Conservation (phyloP, 2,329 filamentous ascomycete species). For the Chrysoporthe cubensis region DNA sequence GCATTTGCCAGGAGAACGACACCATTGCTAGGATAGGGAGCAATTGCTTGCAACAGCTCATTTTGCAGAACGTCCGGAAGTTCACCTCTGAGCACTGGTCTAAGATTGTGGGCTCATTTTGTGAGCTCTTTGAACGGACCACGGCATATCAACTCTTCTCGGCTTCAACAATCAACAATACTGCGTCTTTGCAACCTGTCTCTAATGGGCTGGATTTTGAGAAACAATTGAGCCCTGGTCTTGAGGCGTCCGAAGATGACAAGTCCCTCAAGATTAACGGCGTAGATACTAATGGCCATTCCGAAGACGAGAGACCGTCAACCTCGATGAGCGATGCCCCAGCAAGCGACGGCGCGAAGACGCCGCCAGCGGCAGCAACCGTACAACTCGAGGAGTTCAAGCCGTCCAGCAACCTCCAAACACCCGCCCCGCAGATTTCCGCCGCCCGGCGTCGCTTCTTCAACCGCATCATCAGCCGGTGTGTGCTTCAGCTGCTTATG, state of each 20-base stretch:
- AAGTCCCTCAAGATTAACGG: slow-evolving; percentile 67
- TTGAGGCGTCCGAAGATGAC: slow-evolving; percentile 49
- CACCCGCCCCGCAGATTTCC: slow-evolving; percentile 90
- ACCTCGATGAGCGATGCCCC: slow-evolving; percentile 36
- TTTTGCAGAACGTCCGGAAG: slow-evolving; percentile 93
- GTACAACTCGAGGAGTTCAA: slow-evolving; percentile 81
- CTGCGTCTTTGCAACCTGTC: slow-evolving; percentile 54
- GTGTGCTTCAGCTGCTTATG: slow-evolving; percentile 96
- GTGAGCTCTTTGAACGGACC: slow-evolving; percentile 91
- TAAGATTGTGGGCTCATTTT: slow-evolving; percentile 93
- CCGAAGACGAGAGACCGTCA: slow-evolving; percentile 35
- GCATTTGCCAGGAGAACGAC: slow-evolving; percentile 98
- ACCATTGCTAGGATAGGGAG: slow-evolving; percentile 97
- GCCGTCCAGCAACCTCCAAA: slow-evolving; percentile 74
- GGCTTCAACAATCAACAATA: slow-evolving; percentile 65
- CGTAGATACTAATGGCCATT: slow-evolving; percentile 45
- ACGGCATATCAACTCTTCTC: slow-evolving; percentile 96
- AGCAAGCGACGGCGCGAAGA: slow-evolving; percentile 42
- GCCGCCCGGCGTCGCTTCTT: slow-evolving; percentile 93
- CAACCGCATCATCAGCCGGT: slow-evolving; percentile 98
- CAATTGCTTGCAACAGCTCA: slow-evolving; percentile 95
- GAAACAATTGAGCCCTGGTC: slow-evolving; percentile 46
- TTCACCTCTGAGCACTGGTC: slow-evolving; percentile 88
- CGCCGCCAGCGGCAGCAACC: slow-evolving; percentile 31
- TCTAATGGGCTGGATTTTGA: slow-evolving; percentile 59